Evolutionary conservation across 1,284 basidiomycete genomes (phyloP).

Genomic region (Coniophora puteana): DNA sequence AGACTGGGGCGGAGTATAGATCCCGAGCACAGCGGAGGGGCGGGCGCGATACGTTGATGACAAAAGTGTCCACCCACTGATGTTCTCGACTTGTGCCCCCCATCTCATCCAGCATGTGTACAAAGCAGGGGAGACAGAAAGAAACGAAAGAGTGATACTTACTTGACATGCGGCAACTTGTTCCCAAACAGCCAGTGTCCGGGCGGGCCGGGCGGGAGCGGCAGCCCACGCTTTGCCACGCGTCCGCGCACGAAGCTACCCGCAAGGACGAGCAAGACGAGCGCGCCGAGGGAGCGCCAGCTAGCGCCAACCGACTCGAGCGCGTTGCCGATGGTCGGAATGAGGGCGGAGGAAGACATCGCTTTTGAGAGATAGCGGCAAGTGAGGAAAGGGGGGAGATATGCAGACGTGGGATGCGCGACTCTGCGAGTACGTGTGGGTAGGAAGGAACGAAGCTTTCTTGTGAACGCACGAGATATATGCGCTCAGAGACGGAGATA

Average conservation of each 20-base stretch:
- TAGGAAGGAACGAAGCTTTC: background rate
- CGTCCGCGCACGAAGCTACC: conserved; percentile 9
- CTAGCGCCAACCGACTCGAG: no score
- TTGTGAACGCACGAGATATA: no score
- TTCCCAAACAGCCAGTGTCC: conserved; percentile 21
- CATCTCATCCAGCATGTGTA: no score
- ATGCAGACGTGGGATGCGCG: no score
- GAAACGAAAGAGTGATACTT: background rate
- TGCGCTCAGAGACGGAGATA: no score
- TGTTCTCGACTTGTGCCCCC: no score
- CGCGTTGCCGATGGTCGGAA: conserved; percentile 9
- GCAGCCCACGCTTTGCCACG: conserved; percentile 13
- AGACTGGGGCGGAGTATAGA: background rate
- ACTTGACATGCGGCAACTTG: conserved; percentile 18
- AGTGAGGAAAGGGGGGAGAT: background rate
- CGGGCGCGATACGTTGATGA: no score
- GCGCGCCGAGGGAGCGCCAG: conserved; percentile 9
- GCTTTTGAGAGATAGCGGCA: background rate
- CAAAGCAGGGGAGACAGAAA: no score
- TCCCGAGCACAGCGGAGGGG: no score
- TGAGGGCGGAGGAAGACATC: background rate
- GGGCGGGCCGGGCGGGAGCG: conserved; percentile 25
- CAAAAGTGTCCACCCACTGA: no score
- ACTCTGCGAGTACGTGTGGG: no score
- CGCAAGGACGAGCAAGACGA: conserved; percentile 17